A percentile compares a stretch with the other conserved stretches of the same genome.
phyloP scores from a whole-genome alignment of 441 rosid species.

The Codiaeum variegatum region DNA sequence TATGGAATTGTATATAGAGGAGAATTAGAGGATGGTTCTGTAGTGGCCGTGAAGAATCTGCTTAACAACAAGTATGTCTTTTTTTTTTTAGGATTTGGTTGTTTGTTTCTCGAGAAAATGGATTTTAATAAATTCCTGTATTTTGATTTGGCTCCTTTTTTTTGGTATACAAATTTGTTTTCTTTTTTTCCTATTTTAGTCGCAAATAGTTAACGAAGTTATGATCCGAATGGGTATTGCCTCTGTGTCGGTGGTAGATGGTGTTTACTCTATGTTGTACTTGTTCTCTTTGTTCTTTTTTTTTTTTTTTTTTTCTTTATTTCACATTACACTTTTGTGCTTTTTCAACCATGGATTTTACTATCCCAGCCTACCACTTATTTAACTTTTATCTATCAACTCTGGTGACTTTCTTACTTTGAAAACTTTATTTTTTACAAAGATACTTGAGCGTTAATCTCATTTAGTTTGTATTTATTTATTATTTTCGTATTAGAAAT shows the following conservation, averaged over 20 bases:
- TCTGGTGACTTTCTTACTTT: background rate
- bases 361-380: background rate
- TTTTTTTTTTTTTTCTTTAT: conserved; percentile 19
- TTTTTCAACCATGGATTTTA: background rate
- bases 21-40: conserved; percentile 60
- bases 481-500: background rate
- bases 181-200: background rate
- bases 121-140: background rate
- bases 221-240: background rate
- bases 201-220: background rate
- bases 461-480: background rate
- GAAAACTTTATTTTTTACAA: background rate
- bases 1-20: conserved; percentile 85
- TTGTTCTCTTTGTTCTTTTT: conserved; percentile 39
- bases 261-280: conserved; percentile 10
- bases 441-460: background rate
- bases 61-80: conserved; percentile 71
- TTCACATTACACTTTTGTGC: too few relatives aligned
- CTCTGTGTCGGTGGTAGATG: conserved; percentile 28
- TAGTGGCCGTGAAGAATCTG: conserved; percentile 81
- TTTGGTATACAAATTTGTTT: background rate
- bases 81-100: background rate
- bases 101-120: conserved; percentile 22
- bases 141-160: background rate
- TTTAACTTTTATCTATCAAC: background rate